Evolutionary conservation across 2,329 filamentous ascomycete species (phyloP).

Genomic region (Aspergillus sp.): DNA sequence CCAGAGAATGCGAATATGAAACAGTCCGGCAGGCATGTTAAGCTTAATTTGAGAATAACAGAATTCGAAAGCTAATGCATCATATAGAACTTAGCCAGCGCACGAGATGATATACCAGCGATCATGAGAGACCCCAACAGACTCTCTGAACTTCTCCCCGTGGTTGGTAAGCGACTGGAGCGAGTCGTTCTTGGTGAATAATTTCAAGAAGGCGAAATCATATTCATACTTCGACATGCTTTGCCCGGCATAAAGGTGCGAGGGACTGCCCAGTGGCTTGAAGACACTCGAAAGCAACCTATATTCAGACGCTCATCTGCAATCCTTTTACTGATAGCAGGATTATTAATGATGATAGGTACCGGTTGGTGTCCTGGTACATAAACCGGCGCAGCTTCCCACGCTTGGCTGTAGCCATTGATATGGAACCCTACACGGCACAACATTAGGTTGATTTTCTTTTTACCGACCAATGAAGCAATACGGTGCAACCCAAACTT

Average conservation of each 20-base stretch:
- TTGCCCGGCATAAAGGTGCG: not conserved
- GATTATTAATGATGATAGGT: not conserved
- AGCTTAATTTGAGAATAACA: not conserved
- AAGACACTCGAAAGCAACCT: not conserved
- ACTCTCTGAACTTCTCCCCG: slow-evolving; percentile 66
- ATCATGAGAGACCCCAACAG: slow-evolving; percentile 78
- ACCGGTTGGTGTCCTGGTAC: not conserved
- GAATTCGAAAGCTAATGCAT: not conserved
- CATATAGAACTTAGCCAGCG: slow-evolving; percentile 50
- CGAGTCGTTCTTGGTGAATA: slow-evolving; percentile 35
- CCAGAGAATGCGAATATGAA: slow-evolving; percentile 79
- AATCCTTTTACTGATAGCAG: not conserved
- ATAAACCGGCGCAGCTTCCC: not conserved
- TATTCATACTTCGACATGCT: not conserved
- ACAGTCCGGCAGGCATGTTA: slow-evolving; percentile 67
- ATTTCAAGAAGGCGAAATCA: not conserved
- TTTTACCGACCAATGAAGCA: too few relatives aligned
- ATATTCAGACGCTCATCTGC: not conserved
- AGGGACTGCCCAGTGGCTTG: not conserved
- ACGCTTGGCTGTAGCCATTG: not conserved
- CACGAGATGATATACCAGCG: slow-evolving; percentile 72
- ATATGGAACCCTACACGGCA: not conserved
- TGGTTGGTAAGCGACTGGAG: slow-evolving; percentile 70
- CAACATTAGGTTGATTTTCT: not conserved
- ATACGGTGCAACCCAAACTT: not conserved